phyloP scores from a whole-genome alignment of 2,329 filamentous ascomycete genomes.

The Sporothrix pseudoabietina region DNA sequence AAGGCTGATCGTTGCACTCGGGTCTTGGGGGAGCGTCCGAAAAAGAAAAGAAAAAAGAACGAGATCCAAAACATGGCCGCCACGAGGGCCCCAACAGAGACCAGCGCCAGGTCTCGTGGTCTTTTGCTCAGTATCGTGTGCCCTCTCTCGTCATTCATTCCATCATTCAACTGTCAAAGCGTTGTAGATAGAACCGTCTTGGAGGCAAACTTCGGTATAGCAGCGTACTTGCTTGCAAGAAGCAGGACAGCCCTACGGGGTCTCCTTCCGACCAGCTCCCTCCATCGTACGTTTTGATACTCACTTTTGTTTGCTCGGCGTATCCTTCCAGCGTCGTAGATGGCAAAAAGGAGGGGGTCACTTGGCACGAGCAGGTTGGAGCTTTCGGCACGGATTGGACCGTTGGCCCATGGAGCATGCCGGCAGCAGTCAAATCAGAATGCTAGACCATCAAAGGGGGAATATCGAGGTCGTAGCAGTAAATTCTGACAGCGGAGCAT shows the following conservation, averaged over 20 bases:
- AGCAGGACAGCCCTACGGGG: constrained; percentile 12
- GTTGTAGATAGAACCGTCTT: not conserved
- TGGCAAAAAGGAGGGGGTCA: not conserved
- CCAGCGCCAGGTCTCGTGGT: not conserved
- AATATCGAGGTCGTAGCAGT: not conserved
- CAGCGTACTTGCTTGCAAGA: not conserved
- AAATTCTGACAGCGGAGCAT: not conserved
- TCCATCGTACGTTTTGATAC: constrained; percentile 1
- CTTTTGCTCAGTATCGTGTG: not conserved
- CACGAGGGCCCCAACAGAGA: not conserved
- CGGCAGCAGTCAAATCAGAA: not conserved
- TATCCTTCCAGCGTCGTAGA: not conserved
- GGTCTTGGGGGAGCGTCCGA: not conserved
- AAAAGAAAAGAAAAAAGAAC: not conserved
- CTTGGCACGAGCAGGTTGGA: not conserved
- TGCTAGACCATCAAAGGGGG: not conserved
- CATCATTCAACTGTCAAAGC: not conserved
- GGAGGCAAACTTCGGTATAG: not conserved
- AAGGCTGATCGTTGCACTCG: not conserved
- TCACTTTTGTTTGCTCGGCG: not conserved
- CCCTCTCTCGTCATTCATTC: not conserved
- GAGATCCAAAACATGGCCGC: constrained; percentile 15
- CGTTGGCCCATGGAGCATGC: not conserved
- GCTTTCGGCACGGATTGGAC: not conserved
- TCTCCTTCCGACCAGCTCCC: not conserved